Base-by-base conservation (phyloP, 495 filamentous ascomycete species). In the Podospora pseudopauciseta region DNA sequence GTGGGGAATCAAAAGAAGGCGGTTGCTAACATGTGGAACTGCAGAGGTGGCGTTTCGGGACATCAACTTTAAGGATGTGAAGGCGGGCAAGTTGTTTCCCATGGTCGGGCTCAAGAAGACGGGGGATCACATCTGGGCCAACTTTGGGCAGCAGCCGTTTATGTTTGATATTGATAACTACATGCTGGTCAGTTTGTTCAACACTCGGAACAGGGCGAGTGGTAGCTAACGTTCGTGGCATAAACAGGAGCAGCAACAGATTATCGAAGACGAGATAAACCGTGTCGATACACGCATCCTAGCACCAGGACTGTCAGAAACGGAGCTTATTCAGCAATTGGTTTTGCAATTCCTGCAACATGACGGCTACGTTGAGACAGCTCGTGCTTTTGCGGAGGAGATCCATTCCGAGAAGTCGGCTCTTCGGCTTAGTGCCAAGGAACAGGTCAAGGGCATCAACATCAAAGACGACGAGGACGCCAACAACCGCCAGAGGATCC, bases 291-390 rank as follows among this genome's bases (percentile, higher is more conserved):
- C 81, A 28, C 78, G 85, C 61, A 80, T 80, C 28, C 82, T 95
- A 9, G 88, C 88, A 63, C 89, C 90, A 4, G 84, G 84, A 3
- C 75, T 93, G 62, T 87, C 88, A 65, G 93, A 97, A 77, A 86
- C 88, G 1, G 80, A 90, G 28, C 83, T 99, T 34, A 86, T 97
- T 54, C 95, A 97, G 76, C 86, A 90, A 70, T 70, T 89, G 69
- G 86, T 87, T 72, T 85, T 92, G 13, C 94, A 97, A 77, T 97
- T 94, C 72, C 83, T 99, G 6, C 91, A 92, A 53, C 95, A 97
- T 73, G 96, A 98, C 75, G 96, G 95, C 65, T 98, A 97, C 70
- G 89, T 97, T n/a, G 94, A 97, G 67, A 96, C 95, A 6, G 93
- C 94, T 18, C 86, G 88, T 68, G 92, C 91, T 0, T 98, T 99